phyloP scores from a whole-genome alignment of 2,329 filamentous ascomycete genomes.

The Apiospora kogelbergensis region DNA sequence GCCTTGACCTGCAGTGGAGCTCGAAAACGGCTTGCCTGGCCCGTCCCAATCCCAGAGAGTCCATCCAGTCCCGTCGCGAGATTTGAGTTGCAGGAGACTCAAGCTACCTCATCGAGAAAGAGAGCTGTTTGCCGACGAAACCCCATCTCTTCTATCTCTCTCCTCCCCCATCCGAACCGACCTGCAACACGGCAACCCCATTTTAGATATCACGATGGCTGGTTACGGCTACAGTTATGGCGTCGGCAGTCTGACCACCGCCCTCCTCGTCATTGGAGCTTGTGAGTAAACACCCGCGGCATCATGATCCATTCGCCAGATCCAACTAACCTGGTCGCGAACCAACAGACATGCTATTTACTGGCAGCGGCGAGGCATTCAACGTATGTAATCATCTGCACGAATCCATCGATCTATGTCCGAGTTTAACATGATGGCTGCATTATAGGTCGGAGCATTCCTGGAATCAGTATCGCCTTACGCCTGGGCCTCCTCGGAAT shows the following conservation, averaged over 20 bases:
- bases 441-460: slow-evolving; percentile 78
- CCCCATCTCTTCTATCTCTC: background rate
- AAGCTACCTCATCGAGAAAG: slow-evolving; percentile 8
- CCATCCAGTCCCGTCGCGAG: slow-evolving; percentile 13
- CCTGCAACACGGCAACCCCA: background rate
- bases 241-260: slow-evolving; percentile 16
- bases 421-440: slow-evolving; percentile 21
- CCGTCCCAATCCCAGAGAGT: background rate
- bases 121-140: slow-evolving; percentile 2
- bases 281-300: slow-evolving; percentile 11
- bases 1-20: slow-evolving; percentile 1
- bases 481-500: slow-evolving; percentile 92
- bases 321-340: background rate
- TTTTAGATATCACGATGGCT: background rate
- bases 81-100: slow-evolving; percentile 7
- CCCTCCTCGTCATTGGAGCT: slow-evolving; percentile 16
- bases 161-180: background rate
- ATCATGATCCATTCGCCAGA: background rate
- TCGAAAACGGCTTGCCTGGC: background rate
- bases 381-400: slow-evolving; percentile 62
- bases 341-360: slow-evolving; percentile 93
- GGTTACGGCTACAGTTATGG: slow-evolving; percentile 14
- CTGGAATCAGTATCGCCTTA: slow-evolving; percentile 93
- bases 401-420: background rate
- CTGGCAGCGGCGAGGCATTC: slow-evolving; percentile 92